Percentiles rank a stretch among this genome's conserved stretches.
Evolutionary conservation across 306 rosid genomes (phyloP).

Genomic region (Quercus glauca): DNA sequence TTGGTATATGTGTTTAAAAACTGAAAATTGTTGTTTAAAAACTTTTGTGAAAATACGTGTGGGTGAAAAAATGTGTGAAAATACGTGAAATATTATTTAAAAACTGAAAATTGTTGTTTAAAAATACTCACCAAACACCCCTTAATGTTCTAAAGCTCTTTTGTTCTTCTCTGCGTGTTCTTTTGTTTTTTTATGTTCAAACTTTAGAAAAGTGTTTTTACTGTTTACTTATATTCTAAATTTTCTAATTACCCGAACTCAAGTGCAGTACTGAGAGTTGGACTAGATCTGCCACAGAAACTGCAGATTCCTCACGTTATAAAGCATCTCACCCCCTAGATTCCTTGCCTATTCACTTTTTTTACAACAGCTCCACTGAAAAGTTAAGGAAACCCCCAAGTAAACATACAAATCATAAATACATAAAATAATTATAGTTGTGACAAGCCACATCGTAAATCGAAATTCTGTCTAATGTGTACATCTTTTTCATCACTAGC

Average conservation of each 20-base stretch:
- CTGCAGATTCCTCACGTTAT: not conserved
- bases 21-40: too few relatives aligned
- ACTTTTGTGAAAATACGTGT: too few relatives aligned
- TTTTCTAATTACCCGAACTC: not conserved
- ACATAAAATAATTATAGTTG: slow-evolving; percentile 15
- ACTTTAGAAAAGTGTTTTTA: not conserved
- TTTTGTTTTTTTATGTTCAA: not conserved
- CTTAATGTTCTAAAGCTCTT: not conserved
- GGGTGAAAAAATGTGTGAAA: too few relatives aligned
- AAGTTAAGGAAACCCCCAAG: slow-evolving; percentile 18
- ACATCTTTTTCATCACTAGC: not conserved
- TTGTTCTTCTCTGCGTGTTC: not conserved
- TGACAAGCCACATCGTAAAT: slow-evolving; percentile 20
- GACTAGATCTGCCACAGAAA: not conserved
- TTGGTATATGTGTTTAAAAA: too few relatives aligned
- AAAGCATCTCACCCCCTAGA: not conserved
- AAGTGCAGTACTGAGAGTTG: not conserved
- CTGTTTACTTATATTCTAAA: not conserved
- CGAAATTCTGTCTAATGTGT: slow-evolving; percentile 6
- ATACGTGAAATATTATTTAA: too few relatives aligned
- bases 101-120: too few relatives aligned
- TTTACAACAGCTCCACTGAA: slow-evolving; percentile 9
- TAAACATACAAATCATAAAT: slow-evolving; percentile 8
- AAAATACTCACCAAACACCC: too few relatives aligned
- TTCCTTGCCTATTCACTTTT: slow-evolving; percentile 18